Evolutionary conservation across 1,139 yeast genomes (phyloP), one percentile per base, ranked within the genome.

Genomic region (Kodamaea fungicola): DNA sequence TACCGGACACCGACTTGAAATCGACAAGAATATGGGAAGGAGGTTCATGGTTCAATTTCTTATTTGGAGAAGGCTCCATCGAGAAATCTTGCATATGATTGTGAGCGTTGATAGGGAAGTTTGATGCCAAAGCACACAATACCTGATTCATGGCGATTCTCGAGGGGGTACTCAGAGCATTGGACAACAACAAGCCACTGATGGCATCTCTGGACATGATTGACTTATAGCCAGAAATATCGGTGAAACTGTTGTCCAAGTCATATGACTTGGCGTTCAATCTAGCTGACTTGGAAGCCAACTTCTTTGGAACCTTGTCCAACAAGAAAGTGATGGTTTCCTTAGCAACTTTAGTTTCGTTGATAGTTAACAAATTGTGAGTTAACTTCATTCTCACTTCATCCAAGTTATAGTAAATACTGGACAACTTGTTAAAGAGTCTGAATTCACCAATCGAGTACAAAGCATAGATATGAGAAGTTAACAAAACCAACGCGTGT

Each of bases 1-100:
- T 71, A 23, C 87, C 85, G 22, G 69, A 63, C 30, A 86, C 86
- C 25, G 86, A 76, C 54, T 81, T 81, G 59, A 87, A 83, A 57
- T 86, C 95, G 32, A 86, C 89, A 56, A 87, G 63, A 44, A 88
- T 76, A 56, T 86, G 92, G 2, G 89, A 81, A 19, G 90, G 90
- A 4, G 77, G 71, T 5, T 73, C 76, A 31, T 70, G 70, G 35
- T 60, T 59, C 47, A 78, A 76, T 40, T 70, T 71, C 35, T 63
- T 60, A 47, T 73, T 71, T 28, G 66, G 62, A 12, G 64, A 61
- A 2, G 85, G 80, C 10, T 57, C 58, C 44, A 76, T 63, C 2
- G 63, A 53, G 58, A 47, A 57, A 49, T 67, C 52, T 48, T 50
- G 39, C 46, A 58, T 41, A 43, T 62, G 49, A 45, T 56, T 38